Base-by-base conservation (phyloP, 257 asterid species). In the Solanum dulcamara region DNA sequence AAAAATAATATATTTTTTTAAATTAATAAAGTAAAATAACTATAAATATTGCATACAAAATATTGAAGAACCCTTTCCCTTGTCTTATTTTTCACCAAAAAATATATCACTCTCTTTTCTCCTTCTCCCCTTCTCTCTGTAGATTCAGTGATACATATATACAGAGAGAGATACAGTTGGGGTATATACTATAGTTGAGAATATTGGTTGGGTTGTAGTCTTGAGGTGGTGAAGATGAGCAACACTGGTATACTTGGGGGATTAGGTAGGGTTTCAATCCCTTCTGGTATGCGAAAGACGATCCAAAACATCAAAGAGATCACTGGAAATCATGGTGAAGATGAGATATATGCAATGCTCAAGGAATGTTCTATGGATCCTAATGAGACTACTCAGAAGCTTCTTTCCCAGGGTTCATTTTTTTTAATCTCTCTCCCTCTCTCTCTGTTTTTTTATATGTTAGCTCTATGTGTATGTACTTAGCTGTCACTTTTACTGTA, bases 301-400 rank as follows among this genome's bases (percentile, higher is more conserved):
- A 94, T 96, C 93, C 94, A 91, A 89, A 87, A 93, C 88, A 93
- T 96, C 22, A 93, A 93, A 89, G 99, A 96, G 93, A 90, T 94
- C 91, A 91, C 95, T 74, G 97, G 97, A 83, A 96, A 90, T 86
- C 99, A 94, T 89, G 88, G 93, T 84, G 99, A 96, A 12, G 97
- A 94, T 83, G 99, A 96, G 90, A 93, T 96, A 88, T 93, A 96
- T 88, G 94, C 97, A 86, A 90, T 89, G 98, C 99, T 96, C 35
- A 92, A 89, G 91, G 99, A 96, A 42, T 93, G 97, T 83, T 86
- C 94, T 67, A 96, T 96, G 99, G 98, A 96, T 93, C 99, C 98
- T 87, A 94, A 96, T 88, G 99, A 96, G 53, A 91, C 98, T 83
- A 24, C 93, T 53, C 94, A 94, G 86, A 93, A 91, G 93, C 98